These are phyloP conservation scores for Neopestalotiopsis rosae DNA, from an alignment of 2,329 filamentous ascomycete genomes.

Conservation along the genomic window DNA sequence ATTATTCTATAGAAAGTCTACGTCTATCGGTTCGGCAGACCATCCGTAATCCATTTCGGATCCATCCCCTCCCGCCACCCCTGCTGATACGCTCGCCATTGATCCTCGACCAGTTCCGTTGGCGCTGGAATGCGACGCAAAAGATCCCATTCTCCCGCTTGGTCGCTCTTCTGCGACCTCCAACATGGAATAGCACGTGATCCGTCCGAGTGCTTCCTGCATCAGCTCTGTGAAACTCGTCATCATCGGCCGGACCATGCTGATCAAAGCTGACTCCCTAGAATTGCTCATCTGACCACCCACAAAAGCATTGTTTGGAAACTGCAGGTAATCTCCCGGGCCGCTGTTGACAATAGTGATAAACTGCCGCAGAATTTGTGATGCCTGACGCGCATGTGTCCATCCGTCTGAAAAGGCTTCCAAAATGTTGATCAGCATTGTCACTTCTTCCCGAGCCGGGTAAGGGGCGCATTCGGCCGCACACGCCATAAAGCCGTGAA, in stretches of 20 bases:
- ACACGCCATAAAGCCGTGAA: slow-evolving; percentile 35
- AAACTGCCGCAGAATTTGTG: slow-evolving; percentile 40
- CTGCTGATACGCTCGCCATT: neutral
- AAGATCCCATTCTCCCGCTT: neutral
- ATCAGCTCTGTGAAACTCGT: slow-evolving; percentile 33
- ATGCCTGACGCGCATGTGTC: slow-evolving; percentile 40
- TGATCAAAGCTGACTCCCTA: slow-evolving; percentile 26
- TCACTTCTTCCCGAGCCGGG: slow-evolving; percentile 40
- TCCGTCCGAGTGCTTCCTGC: slow-evolving; percentile 39
- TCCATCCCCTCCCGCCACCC: slow-evolving; percentile 4
- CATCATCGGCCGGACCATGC: slow-evolving; percentile 25
- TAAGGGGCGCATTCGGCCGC: slow-evolving; percentile 29
- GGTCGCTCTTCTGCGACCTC: slow-evolving; percentile 25
- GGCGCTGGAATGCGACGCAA: neutral
- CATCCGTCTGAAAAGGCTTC: slow-evolving; percentile 44
- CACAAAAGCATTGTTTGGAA: slow-evolving; percentile 18
- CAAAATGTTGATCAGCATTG: slow-evolving; percentile 39
- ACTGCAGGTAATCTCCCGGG: slow-evolving; percentile 24
- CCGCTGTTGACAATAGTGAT: slow-evolving; percentile 25
- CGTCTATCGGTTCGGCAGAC: slow-evolving; percentile 12
- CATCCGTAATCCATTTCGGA: slow-evolving; percentile 14
- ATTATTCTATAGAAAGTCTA: slow-evolving; percentile 18
- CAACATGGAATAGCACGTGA: slow-evolving; percentile 34
- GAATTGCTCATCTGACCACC: slow-evolving; percentile 18
- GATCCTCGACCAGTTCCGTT: slow-evolving; percentile 1